These are phyloP conservation scores for Hylodesmum podocarpum DNA, from an alignment of 306 rosid genomes.

Conservation along the genomic window DNA sequence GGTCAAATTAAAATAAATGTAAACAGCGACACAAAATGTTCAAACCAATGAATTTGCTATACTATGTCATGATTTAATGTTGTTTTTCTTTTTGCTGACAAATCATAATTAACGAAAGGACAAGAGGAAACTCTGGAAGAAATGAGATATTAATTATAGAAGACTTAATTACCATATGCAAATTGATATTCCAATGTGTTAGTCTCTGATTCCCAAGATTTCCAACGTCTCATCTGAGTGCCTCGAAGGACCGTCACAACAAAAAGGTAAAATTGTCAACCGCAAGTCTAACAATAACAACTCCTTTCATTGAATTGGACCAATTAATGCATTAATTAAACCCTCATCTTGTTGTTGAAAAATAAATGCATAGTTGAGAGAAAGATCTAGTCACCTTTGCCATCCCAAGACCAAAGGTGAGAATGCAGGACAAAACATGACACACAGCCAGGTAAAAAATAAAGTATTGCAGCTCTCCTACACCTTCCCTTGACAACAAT, in stretches of 20 bases:
- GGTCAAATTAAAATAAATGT: background rate
- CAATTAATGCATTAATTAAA: no score
- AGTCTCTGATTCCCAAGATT: constrained; percentile 64
- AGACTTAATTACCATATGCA: constrained; percentile 43
- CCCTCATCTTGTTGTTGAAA: background rate
- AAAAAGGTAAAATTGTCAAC: background rate
- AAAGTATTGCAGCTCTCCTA: background rate
- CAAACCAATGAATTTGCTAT: background rate
- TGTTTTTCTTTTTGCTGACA: background rate
- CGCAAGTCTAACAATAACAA: no score
- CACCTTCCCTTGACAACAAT: background rate
- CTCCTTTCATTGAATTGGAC: no score
- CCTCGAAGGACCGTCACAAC: background rate
- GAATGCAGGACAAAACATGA: constrained; percentile 49
- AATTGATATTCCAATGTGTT: constrained; percentile 48
- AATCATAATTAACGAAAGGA: background rate
- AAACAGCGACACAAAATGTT: background rate
- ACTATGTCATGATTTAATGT: background rate
- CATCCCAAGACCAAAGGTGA: constrained; percentile 57
- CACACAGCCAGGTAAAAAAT: constrained; percentile 37
- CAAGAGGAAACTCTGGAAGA: background rate
- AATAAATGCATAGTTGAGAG: background rate
- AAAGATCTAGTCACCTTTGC: constrained; percentile 49
- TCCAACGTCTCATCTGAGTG: constrained; percentile 54
- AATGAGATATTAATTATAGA: background rate